Base-by-base conservation (phyloP, 2,329 filamentous ascomycete species). In the Akanthomyces dipterigenus region DNA sequence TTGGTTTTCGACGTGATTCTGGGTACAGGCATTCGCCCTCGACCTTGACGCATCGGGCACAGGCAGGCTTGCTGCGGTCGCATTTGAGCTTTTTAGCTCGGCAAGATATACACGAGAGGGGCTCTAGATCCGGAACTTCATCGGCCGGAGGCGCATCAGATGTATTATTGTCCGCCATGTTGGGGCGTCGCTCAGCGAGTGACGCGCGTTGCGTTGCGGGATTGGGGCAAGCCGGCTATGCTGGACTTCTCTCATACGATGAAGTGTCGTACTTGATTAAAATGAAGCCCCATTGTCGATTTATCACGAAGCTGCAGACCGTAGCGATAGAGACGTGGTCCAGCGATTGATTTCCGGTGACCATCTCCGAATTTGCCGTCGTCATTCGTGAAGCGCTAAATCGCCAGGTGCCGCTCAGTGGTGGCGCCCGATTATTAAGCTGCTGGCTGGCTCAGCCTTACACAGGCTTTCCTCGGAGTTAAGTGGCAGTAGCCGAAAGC, bases 21-120 rank as follows among this genome's bases (percentile, higher is more conserved):
- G 96, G 93, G 73, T 96, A 97, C 61, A 89, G 82, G 75, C 93
- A 97, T 58, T 90, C 87, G 71, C 88, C 86, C 57, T 86, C 83
- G 51, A 93, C 76, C 66, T 89, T 85, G 59, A 84, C 79, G 73
- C 93, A 97, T 22, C 92, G 93, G 46, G 86, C 84, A 70, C 93
- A 97, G 28, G 85, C 84, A 18, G 92, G 92, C 69, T 87, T 89
- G 51, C 78, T 80, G 34, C 92, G 89, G 75, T 97, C 92, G 76
- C 93, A 97, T 74, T 89, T 89, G 67, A 96, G 78, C 76, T 97
- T 97, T 67, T 92, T 82, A 69, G 88, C 88, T 65, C 93, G 83
- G 73, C 92, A 96, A 58, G 90, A 82, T 31, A 95, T 87, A 72
- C 92, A 96, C 20, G 92, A 90, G 73, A 96, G 87, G 22, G 77